Conservation (phyloP, 2,329 filamentous ascomycete species). For the Colletotrichum graminicola region DNA sequence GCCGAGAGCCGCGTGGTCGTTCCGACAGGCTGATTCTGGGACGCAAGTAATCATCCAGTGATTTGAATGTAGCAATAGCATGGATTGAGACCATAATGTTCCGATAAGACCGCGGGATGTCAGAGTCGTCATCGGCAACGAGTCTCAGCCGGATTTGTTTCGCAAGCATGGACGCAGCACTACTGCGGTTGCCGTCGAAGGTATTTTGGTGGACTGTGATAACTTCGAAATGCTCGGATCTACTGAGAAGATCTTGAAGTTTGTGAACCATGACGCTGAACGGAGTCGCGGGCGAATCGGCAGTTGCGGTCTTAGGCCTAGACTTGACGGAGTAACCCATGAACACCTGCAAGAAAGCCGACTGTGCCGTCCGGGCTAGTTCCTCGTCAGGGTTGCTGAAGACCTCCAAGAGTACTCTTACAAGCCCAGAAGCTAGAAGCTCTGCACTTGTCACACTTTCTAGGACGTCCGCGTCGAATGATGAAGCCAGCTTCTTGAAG, state of each 20-base stretch:
- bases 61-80: conserved; percentile 97
- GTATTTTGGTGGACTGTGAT: conserved; percentile 94
- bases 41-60: conserved; percentile 93
- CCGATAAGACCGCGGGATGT: conserved; percentile 87
- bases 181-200: conserved; percentile 89
- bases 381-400: conserved; percentile 79
- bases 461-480: conserved; percentile 89
- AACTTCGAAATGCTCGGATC: conserved; percentile 98
- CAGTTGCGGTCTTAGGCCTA: conserved; percentile 72
- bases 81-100: conserved; percentile 99
- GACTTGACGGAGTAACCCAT: conserved; percentile 81
- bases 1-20: conserved; percentile 72
- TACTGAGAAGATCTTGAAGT: conserved; percentile 93
- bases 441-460: conserved; percentile 97
- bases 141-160: conserved; percentile 94
- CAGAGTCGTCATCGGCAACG: conserved; percentile 88
- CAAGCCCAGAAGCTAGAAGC: conserved; percentile 89
- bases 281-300: conserved; percentile 80
- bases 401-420: conserved; percentile 84
- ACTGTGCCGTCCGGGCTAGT: conserved; percentile 75
- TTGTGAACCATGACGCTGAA: conserved; percentile 95
- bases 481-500: conserved; percentile 81
- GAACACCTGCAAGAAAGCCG: conserved; percentile 90
- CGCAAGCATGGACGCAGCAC: conserved; percentile 93
- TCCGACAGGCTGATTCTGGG: conserved; percentile 88